Percentiles rank a stretch among this genome's conserved stretches.
Conservation (phyloP, 768 basidiomycete genomes). For the Harrya chromipes region DNA sequence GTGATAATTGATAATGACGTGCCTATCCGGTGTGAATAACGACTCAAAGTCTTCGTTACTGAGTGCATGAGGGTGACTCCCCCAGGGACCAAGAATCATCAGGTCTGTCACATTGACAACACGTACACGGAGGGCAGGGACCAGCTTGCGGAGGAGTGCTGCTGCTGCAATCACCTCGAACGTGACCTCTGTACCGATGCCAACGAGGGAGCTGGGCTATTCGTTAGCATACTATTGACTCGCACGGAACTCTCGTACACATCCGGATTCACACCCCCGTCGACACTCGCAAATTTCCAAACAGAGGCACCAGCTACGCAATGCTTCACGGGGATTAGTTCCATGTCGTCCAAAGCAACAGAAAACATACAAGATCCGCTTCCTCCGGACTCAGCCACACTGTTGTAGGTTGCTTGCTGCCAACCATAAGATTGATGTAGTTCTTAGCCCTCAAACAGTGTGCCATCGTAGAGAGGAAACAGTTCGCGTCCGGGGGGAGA, state of each 20-base stretch:
- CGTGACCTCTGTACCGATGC: constrained; percentile 85
- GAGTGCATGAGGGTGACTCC: constrained; percentile 75
- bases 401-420: constrained; percentile 79
- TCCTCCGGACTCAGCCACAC: constrained; percentile 79
- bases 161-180: constrained; percentile 89
- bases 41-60: constrained; percentile 56
- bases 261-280: constrained; percentile 68
- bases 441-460: constrained; percentile 84
- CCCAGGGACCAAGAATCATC: constrained; percentile 72
- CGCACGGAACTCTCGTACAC: constrained; percentile 41
- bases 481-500: constrained; percentile 88
- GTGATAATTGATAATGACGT: constrained; percentile 82
- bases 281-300: constrained; percentile 80
- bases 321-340: constrained; percentile 43
- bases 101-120: constrained; percentile 90
- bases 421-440: constrained; percentile 86
- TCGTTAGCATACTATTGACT: constrained; percentile 1
- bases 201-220: constrained; percentile 63
- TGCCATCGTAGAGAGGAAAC: constrained; percentile 76
- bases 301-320: constrained; percentile 85
- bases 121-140: constrained; percentile 73
- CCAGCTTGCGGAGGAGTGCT: constrained; percentile 65
- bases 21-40: constrained; percentile 69
- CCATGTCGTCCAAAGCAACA: neutral
- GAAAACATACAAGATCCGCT: constrained; percentile 52